phyloP scores from a whole-genome alignment of 208 protist genomes.

The Trichomonas vaginalis region DNA sequence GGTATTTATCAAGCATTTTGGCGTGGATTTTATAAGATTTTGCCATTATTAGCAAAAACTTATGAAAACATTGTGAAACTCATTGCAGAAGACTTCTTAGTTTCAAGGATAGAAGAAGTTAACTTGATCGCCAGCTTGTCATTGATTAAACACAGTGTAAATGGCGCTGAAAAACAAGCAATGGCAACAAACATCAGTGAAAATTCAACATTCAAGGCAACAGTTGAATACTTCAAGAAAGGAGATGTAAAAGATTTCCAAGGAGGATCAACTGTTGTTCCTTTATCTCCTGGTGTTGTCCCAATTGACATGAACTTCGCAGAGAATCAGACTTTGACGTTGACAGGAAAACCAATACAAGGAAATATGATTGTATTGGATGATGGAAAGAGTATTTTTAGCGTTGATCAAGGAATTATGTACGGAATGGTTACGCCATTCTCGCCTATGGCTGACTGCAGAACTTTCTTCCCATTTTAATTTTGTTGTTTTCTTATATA shows the following conservation, averaged over 20 bases:
- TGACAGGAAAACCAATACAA: neutral
- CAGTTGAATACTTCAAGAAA: neutral
- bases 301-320: neutral
- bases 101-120: neutral
- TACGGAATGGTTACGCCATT: neutral
- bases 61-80: neutral
- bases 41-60: neutral
- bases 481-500: neutral
- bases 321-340: neutral
- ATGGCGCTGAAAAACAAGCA: neutral
- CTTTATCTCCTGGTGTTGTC: neutral
- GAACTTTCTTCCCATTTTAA: neutral
- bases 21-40: neutral
- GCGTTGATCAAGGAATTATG: neutral
- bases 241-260: neutral
- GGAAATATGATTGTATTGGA: neutral
- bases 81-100: neutral
- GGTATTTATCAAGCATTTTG: neutral
- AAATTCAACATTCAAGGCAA: neutral
- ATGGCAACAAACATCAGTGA: neutral
- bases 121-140: neutral
- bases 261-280: neutral
- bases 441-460: neutral
- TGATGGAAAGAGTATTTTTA: neutral
- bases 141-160: neutral